Conservation (phyloP, 805 yeast species). For the Candida sonorensis region DNA sequence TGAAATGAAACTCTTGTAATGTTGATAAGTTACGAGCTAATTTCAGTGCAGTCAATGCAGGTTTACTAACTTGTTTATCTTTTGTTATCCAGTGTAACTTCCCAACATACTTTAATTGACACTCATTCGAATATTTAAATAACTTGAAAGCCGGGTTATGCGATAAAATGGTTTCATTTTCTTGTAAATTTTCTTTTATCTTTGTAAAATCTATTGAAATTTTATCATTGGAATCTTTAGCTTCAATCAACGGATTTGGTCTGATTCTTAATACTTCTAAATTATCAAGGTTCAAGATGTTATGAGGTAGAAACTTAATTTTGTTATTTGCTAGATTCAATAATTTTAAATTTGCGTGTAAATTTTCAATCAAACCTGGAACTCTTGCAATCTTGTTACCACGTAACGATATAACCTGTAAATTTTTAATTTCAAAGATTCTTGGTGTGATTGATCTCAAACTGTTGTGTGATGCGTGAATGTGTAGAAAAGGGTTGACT, state of each 20-base stretch:
- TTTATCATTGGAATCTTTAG: constrained; percentile 10
- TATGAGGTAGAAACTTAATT: constrained; percentile 44
- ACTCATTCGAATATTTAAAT: constrained; percentile 5
- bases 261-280: constrained; percentile 44
- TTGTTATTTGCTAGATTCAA: constrained; percentile 47
- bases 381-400: constrained; percentile 40
- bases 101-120: constrained; percentile 19
- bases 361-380: constrained; percentile 40
- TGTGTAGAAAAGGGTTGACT: constrained; percentile 33
- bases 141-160: background rate
- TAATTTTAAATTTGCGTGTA: constrained; percentile 35
- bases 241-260: constrained; percentile 41
- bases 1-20: constrained; percentile 20
- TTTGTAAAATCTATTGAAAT: constrained; percentile 15
- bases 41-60: constrained; percentile 16
- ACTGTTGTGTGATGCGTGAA: constrained; percentile 45
- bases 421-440: constrained; percentile 41
- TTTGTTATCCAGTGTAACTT: constrained; percentile 24
- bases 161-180: no score
- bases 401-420: constrained; percentile 47
- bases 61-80: constrained; percentile 16
- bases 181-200: no score
- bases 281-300: constrained; percentile 38
- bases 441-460: constrained; percentile 42
- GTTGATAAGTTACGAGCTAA: constrained; percentile 26